A percentile compares a stretch with the other conserved stretches of the same genome.
These are phyloP conservation scores for Royoungia palumana DNA, from an alignment of 768 basidiomycete species.

Conservation along the genomic window DNA sequence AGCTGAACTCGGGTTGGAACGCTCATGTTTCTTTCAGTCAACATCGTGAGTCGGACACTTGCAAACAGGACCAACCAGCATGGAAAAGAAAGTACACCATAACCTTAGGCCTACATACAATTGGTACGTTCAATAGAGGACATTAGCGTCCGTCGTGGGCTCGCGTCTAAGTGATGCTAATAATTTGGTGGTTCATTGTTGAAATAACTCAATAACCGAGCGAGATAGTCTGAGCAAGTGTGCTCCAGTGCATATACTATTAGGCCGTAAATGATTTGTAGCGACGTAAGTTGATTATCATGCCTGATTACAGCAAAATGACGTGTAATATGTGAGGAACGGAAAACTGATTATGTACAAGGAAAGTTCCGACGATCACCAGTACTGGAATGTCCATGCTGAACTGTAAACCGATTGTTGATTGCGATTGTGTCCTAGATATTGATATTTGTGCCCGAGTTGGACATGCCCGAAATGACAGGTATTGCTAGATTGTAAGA, in stretches of 20 bases:
- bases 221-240: constrained; percentile 8
- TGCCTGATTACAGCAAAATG: constrained; percentile 13
- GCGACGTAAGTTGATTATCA: constrained; percentile 2
- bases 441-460: constrained; percentile 8
- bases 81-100: constrained; percentile 18
- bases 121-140: constrained; percentile 1
- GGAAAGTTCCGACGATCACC: constrained; percentile 9
- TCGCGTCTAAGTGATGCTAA: background rate
- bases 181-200: constrained; percentile 14
- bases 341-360: constrained; percentile 18
- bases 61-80: constrained; percentile 44
- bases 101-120: background rate
- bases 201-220: constrained; percentile 7
- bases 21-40: constrained; percentile 46
- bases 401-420: background rate
- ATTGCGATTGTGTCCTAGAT: constrained; percentile 7
- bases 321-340: constrained; percentile 4
- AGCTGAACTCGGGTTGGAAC: constrained; percentile 1
- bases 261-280: constrained; percentile 16
- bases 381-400: constrained; percentile 2
- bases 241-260: constrained; percentile 11
- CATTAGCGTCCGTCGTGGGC: background rate
- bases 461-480: constrained; percentile 12
- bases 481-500: constrained; percentile 8
- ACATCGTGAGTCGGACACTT: constrained; percentile 73